Base-by-base conservation (phyloP, 2,329 filamentous ascomycete species). In the Huntiella moniliformis region DNA sequence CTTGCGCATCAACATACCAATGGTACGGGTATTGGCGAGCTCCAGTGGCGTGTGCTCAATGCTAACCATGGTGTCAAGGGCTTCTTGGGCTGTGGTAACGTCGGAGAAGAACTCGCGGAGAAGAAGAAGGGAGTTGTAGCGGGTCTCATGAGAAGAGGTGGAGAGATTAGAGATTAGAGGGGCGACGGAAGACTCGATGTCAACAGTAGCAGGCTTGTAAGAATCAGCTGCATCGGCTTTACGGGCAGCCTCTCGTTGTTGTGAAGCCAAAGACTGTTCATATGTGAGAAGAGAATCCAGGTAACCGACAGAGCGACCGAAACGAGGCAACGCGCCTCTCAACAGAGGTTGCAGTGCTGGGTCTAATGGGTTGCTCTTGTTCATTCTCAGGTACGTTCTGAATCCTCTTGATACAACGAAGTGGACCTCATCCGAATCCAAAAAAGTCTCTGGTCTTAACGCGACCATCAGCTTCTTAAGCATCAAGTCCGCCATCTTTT, bases 1-100 rank as follows among this genome's bases (percentile, higher is more conserved):
- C 55, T 84, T 86, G 40, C 88, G 80, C 45, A 95, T 71, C 51
- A 88, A 77, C 73, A 95, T 92, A 2, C 83, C 79, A 32, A 94
- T 74, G 13, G 75, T 74, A 47, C 91, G 74, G 43, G 77, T 73
- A 42, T 80, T 84, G 47, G 87, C 74, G 3, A 94, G 67, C 40
- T 73, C 74, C n/a, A 93, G 62, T 0, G 83, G 77, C 4, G 79
- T 83, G 51, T 85, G 73, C 58, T 96, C 87, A 12, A 87, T 76
- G 51, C 84, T 72, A 12, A 87, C 68, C 62, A 93, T 88, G 5
- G 76, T 57, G 2, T 61, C 57, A 13, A 63, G 45, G 22, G 54
- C 54, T 15, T 56, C 54, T 8, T 7, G 40, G 2, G 51, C 46
- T 4, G 53, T 50, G n/a, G 56, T 56, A 13, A 52, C 47, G 31